Percentiles rank a stretch among this genome's conserved stretches.
Evolutionary conservation across 2,329 filamentous ascomycete species (phyloP).

Genomic region (Passalora sequoiae): DNA sequence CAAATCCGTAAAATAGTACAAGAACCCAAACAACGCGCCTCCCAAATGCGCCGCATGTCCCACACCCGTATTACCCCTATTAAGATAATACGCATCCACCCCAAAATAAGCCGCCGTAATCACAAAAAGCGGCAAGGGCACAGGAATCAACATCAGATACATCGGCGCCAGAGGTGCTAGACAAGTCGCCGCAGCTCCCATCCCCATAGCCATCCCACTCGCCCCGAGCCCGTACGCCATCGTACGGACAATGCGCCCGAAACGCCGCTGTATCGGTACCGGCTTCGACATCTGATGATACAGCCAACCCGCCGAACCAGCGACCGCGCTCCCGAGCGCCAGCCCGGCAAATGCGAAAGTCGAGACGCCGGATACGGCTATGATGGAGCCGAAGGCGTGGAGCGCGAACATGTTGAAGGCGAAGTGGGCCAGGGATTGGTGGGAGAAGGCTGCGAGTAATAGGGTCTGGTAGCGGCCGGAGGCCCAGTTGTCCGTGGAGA

Average conservation of each 20-base stretch:
- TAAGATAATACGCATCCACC: conserved; percentile 38
- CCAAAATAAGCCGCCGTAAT: conserved; percentile 35
- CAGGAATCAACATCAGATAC: conserved; percentile 34
- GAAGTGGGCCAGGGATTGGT: conserved; percentile 35
- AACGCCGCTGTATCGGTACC: not conserved
- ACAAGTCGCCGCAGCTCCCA: conserved; percentile 39
- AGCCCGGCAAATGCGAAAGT: conserved; percentile 22
- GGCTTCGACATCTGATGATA: conserved; percentile 10
- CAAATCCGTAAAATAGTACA: conserved; percentile 29
- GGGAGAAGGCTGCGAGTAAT: conserved; percentile 40
- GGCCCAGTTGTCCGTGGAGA: conserved; percentile 28
- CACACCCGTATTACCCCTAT: conserved; percentile 25
- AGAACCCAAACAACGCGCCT: conserved; percentile 37
- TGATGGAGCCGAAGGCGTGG: conserved; percentile 34
- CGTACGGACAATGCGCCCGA: not conserved
- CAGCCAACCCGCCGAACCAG: conserved; percentile 23
- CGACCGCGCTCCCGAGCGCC: conserved; percentile 25
- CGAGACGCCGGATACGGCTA: conserved; percentile 33
- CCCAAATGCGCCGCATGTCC: conserved; percentile 46
- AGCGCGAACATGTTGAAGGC: conserved; percentile 40
- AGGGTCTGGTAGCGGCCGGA: conserved; percentile 36
- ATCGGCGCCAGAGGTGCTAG: conserved; percentile 35
- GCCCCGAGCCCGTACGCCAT: conserved; percentile 31
- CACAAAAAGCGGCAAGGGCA: conserved; percentile 39
- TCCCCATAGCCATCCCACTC: conserved; percentile 35